Conservation (phyloP, 129 eudicot species). For the Mikania micrantha region DNA sequence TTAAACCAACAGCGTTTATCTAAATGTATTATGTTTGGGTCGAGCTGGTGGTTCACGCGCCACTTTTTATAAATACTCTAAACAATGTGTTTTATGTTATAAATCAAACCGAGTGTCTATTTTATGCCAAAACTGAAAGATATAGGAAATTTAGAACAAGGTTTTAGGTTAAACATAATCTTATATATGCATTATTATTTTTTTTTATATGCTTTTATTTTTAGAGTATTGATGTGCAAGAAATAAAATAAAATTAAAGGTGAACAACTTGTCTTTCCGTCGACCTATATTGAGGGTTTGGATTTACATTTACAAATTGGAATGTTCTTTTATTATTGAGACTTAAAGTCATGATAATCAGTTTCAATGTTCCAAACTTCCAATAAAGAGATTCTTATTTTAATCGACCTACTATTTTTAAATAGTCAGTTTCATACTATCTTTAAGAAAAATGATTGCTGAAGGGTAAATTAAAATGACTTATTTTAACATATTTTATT, state of each 20-base stretch:
- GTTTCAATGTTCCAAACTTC: neutral
- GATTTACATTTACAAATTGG: neutral
- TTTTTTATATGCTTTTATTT: neutral
- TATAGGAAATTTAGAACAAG: neutral
- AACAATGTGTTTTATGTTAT: neutral
- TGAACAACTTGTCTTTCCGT: too few relatives aligned
- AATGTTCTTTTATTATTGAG: neutral
- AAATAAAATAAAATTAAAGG: too few relatives aligned
- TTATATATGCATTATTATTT: neutral
- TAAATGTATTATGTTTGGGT: neutral
- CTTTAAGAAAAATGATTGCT: neutral
- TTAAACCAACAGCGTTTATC: too few relatives aligned
- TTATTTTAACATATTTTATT: neutral
- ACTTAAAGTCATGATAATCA: neutral
- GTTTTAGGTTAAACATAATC: neutral
- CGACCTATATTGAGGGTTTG: neutral
- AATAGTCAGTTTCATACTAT: neutral
- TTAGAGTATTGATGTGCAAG: neutral
- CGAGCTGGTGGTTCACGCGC: neutral
- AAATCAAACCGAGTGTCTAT: neutral
- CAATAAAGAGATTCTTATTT: neutral
- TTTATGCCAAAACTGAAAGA: neutral
- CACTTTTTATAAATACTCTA: neutral
- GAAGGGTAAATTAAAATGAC: neutral
- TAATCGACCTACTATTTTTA: too few relatives aligned